Percentiles rank a stretch among this genome's conserved stretches.
Evolutionary conservation across 345 rosid genomes (phyloP).

Genomic region (Anastatica hierochuntica): DNA sequence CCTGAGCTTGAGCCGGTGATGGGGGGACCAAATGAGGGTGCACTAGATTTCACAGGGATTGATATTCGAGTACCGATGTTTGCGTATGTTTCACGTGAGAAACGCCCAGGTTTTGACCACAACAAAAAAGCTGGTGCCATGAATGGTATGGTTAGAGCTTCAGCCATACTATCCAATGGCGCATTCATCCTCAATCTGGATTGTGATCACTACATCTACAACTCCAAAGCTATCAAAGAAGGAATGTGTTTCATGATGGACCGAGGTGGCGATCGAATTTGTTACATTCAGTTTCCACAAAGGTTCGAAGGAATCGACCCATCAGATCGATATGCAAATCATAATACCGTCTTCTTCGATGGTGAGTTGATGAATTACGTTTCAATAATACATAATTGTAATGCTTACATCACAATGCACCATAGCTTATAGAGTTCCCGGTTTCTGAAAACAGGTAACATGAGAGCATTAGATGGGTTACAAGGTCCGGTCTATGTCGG

Average conservation of each 20-base stretch:
- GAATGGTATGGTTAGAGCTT: slow-evolving; percentile 93
- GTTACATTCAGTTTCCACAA: slow-evolving; percentile 91
- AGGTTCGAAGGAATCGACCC: slow-evolving; percentile 96
- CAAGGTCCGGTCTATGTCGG: slow-evolving; percentile 95
- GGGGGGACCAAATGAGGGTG: slow-evolving; percentile 61
- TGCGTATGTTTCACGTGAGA: slow-evolving; percentile 74
- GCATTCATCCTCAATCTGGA: slow-evolving; percentile 80
- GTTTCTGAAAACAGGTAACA: slow-evolving; percentile 39
- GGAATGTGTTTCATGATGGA: slow-evolving; percentile 99
- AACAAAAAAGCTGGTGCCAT: slow-evolving; percentile 95
- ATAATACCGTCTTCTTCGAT: slow-evolving; percentile 82
- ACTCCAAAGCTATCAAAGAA: slow-evolving; percentile 63
- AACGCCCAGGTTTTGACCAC: slow-evolving; percentile 76
- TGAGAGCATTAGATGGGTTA: slow-evolving; percentile 91
- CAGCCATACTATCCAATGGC: slow-evolving; percentile 75
- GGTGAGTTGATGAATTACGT: slow-evolving; percentile 25
- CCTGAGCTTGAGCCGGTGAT: slow-evolving; percentile 63
- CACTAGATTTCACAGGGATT: slow-evolving; percentile 59
- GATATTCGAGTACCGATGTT: slow-evolving; percentile 81
- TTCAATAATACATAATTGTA: too few relatives aligned
- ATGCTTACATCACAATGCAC: slow-evolving; percentile 1
- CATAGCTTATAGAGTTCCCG: not conserved
- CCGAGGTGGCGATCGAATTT: slow-evolving; percentile 82
- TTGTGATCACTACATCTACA: slow-evolving; percentile 83
- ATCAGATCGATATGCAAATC: slow-evolving; percentile 86